These are phyloP conservation scores for Penicillium taxi DNA, from an alignment of 495 filamentous ascomycete species.

Conservation along the genomic window DNA sequence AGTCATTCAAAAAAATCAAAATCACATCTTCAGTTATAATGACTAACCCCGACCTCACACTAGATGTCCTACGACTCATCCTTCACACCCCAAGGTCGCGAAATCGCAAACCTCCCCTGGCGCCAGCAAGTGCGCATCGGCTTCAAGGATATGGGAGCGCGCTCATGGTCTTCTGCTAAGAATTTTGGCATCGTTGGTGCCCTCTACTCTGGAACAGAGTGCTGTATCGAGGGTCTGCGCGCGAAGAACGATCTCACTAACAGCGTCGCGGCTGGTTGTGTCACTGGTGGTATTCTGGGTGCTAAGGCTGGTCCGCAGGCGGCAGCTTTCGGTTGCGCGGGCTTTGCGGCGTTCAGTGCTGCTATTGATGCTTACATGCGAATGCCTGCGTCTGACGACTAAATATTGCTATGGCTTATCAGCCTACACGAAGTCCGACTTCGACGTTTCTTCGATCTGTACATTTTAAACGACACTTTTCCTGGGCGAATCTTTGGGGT, in stretches of 20 bases:
- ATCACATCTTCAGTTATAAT: neutral
- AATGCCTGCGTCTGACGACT: slow-evolving; percentile 39
- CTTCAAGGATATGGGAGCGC: slow-evolving; percentile 87
- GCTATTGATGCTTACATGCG: slow-evolving; percentile 92
- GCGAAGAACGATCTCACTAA: slow-evolving; percentile 93
- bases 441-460: slow-evolving; percentile 11
- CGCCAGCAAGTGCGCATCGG: slow-evolving; percentile 72
- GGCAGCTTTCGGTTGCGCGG: slow-evolving; percentile 78
- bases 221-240: slow-evolving; percentile 81
- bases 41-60: slow-evolving; percentile 3
- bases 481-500: slow-evolving; percentile 18
- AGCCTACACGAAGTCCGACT: neutral
- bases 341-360: slow-evolving; percentile 90
- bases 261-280: slow-evolving; percentile 77
- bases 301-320: slow-evolving; percentile 84
- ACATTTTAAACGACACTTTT: slow-evolving; percentile 15
- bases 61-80: slow-evolving; percentile 91
- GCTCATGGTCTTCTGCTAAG: slow-evolving; percentile 79
- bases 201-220: slow-evolving; percentile 87
- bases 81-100: slow-evolving; percentile 53
- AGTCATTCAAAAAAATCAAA: slow-evolving; percentile 23
- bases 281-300: slow-evolving; percentile 83
- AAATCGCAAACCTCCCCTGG: slow-evolving; percentile 65
- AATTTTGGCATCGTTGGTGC: slow-evolving; percentile 92
- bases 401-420: neutral